phyloP scores from a whole-genome alignment of 768 basidiomycete species.

The Boletus rubescentipes region DNA sequence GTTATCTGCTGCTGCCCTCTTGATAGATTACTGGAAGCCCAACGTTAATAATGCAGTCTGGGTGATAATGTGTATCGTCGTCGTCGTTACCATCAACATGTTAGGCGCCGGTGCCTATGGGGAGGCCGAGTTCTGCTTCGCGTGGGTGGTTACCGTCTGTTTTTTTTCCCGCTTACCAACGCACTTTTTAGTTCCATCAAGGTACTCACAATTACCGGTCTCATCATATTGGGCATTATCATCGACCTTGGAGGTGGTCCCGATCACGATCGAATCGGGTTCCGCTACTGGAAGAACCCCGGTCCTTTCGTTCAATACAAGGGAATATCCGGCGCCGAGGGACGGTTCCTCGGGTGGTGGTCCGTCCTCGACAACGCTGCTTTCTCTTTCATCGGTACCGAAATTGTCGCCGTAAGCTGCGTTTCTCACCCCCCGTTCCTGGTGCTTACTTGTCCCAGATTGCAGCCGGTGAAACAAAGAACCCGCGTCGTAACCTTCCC shows the following conservation, averaged over 20 bases:
- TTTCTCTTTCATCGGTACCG: constrained; percentile 92
- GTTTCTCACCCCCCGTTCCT: not conserved
- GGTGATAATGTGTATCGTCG: constrained; percentile 74
- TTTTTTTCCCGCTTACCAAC: not conserved
- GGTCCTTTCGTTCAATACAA: constrained; percentile 82
- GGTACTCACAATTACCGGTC: constrained; percentile 78
- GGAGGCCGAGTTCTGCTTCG: constrained; percentile 85
- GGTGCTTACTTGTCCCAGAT: constrained; percentile 44
- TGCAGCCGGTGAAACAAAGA: constrained; percentile 88
- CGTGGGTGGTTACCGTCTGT: constrained; percentile 37
- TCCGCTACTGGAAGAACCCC: constrained; percentile 79
- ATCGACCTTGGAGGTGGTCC: constrained; percentile 91
- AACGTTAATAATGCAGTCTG: constrained; percentile 67
- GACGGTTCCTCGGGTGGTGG: constrained; percentile 75
- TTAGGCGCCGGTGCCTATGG: constrained; percentile 77
- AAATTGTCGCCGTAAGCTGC: constrained; percentile 79
- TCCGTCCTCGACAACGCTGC: constrained; percentile 81
- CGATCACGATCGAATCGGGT: constrained; percentile 61
- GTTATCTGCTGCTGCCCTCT: constrained; percentile 53
- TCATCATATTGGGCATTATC: constrained; percentile 67
- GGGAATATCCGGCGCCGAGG: constrained; percentile 63
- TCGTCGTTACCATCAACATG: constrained; percentile 76
- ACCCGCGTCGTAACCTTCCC: constrained; percentile 71
- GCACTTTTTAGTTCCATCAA: constrained; percentile 63
- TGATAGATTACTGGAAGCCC: constrained; percentile 72